A percentile compares a stretch with the other conserved stretches of the same genome.
phyloP scores from a whole-genome alignment of 2,329 filamentous ascomycete species.

The Fonsecaea pedrosoi region DNA sequence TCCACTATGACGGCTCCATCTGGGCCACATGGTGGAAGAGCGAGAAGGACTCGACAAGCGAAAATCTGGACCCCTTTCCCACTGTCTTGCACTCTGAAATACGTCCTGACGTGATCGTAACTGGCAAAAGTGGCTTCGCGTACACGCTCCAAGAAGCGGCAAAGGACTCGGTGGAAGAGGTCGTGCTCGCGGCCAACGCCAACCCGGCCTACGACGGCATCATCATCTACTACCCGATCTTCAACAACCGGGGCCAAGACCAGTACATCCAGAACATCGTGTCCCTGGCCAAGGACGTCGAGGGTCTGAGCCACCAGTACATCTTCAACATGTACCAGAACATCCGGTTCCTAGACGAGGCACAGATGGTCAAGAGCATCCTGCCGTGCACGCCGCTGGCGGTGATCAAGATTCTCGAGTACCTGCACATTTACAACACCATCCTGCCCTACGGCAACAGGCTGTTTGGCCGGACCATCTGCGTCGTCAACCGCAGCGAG shows the following conservation, averaged over 20 bases:
- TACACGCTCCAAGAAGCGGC: slow-evolving; percentile 85
- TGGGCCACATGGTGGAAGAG: slow-evolving; percentile 8
- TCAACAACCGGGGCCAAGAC: slow-evolving; percentile 80
- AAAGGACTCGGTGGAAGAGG: slow-evolving; percentile 88
- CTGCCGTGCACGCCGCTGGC: slow-evolving; percentile 95
- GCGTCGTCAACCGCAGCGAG: slow-evolving; percentile 94
- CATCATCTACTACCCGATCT: slow-evolving; percentile 98
- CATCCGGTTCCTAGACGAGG: slow-evolving; percentile 86
- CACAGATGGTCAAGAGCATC: slow-evolving; percentile 83
- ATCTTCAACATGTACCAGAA: slow-evolving; percentile 99
- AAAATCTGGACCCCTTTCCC: neutral
- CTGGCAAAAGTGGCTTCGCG: slow-evolving; percentile 68
- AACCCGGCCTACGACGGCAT: slow-evolving; percentile 82
- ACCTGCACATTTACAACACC: slow-evolving; percentile 94
- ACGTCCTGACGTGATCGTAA: neutral
- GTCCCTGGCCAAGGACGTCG: slow-evolving; percentile 88
- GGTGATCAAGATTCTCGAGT: slow-evolving; percentile 95
- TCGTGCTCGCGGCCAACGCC: slow-evolving; percentile 81
- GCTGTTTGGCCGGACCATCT: slow-evolving; percentile 90
- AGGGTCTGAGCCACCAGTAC: slow-evolving; percentile 90
- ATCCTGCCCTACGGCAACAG: slow-evolving; percentile 92
- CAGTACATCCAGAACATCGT: slow-evolving; percentile 96
- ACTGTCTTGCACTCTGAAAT: slow-evolving; percentile 6
- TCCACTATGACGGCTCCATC: neutral
- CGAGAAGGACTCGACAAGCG: neutral